Evolutionary conservation across 176 grass and related monocot species (phyloP), one percentile per base, ranked within the genome.

Genomic region (Poa annua): DNA sequence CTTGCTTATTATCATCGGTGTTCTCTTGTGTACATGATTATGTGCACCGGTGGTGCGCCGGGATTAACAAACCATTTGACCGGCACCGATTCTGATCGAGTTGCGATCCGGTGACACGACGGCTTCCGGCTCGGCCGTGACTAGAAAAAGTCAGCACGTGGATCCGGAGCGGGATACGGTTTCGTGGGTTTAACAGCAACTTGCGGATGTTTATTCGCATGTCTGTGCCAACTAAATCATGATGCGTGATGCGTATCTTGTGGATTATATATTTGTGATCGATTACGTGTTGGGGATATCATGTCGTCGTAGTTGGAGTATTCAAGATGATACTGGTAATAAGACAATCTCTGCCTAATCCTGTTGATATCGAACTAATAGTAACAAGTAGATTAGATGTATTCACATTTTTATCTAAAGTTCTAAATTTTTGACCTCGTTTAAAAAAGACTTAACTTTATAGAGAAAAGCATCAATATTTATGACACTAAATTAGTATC

Each of bases 101-200:
- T 10, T 25, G 4, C 4, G 52, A 47, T 79, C 26, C 61, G 3
- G 49, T 56, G 50, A 25, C 45, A 48, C 14, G 44, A 29, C 70
- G 45, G 45, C 14, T 22, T 11, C 10, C 3, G 29, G 4, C 15
- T 61, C 59, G 24, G 11, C 5, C 1, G 66, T 8, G 15, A 22
- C 11, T 76, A 62, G 26, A 81, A 85, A 85, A 89, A 76, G 41
- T 20, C 77, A 45, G 52, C 77, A 81, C 62, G 63, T 81, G 77
- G 83, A 89, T 81, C 19, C 62, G 83, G 56, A 5, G 41, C 22
- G n/a, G 42, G 52, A 56, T 84, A 75, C 25, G 47, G 3, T 26
- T 5, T 32, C 62, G 14, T 17, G 61, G 2, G 5, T 32, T 45
- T 45, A 14, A 0, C 1, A 50, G 16, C 48, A 50, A 50, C 48